These are phyloP conservation scores for Nicotiana tabacum DNA, from an alignment of 257 asterid species.

Conservation along the genomic window DNA sequence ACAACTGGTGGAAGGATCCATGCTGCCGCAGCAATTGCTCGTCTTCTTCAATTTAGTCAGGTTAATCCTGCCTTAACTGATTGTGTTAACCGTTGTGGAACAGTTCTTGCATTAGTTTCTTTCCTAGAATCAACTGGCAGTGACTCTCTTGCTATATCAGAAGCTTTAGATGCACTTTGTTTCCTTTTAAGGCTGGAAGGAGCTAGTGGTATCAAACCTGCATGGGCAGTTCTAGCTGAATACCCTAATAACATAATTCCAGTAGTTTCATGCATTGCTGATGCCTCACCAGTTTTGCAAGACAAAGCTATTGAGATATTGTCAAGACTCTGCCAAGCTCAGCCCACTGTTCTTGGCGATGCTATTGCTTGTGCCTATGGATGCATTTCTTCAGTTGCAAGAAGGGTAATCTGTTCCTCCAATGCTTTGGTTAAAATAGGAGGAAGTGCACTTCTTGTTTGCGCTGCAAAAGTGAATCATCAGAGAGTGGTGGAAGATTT, in stretches of 20 bases:
- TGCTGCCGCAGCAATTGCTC: slow-evolving; percentile 96
- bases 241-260: slow-evolving; percentile 69
- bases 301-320: slow-evolving; percentile 83
- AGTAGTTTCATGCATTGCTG: slow-evolving; percentile 75
- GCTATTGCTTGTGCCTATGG: slow-evolving; percentile 60
- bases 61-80: slow-evolving; percentile 59
- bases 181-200: slow-evolving; percentile 59
- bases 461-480: slow-evolving; percentile 76
- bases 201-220: slow-evolving; percentile 64
- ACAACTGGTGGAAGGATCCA: slow-evolving; percentile 62
- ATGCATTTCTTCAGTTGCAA: slow-evolving; percentile 68
- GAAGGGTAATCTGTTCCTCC: slow-evolving; percentile 63
- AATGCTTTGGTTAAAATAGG: slow-evolving; percentile 68
- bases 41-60: slow-evolving; percentile 68
- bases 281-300: slow-evolving; percentile 67
- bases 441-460: slow-evolving; percentile 91
- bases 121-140: slow-evolving; percentile 71
- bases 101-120: slow-evolving; percentile 86
- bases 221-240: slow-evolving; percentile 90
- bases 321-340: slow-evolving; percentile 69
- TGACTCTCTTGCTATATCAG: slow-evolving; percentile 63
- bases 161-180: slow-evolving; percentile 87
- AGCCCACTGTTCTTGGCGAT: slow-evolving; percentile 68
- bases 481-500: slow-evolving; percentile 75
- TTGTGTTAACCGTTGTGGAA: slow-evolving; percentile 76